These are phyloP conservation scores for Ophiostoma fasciatum DNA, from an alignment of 2,329 filamentous ascomycete genomes.

Conservation along the genomic window DNA sequence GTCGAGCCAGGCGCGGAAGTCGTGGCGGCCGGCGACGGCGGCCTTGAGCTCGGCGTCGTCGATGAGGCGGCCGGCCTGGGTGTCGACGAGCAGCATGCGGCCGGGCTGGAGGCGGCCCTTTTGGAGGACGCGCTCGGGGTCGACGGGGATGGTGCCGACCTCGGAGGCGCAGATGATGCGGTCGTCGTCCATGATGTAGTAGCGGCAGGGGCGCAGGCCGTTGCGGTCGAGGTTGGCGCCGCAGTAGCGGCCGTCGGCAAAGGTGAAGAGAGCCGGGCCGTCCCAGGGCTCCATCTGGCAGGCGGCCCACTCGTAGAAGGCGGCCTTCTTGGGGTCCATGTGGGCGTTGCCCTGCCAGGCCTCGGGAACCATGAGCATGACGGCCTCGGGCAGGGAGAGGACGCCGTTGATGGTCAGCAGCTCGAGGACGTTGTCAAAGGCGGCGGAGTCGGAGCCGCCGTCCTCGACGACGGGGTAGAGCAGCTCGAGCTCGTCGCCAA, in stretches of 20 bases:
- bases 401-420: slow-evolving; percentile 91
- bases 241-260: slow-evolving; percentile 91
- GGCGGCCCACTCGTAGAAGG: slow-evolving; percentile 97
- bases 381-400: slow-evolving; percentile 82
- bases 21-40: slow-evolving; percentile 69
- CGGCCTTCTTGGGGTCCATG: slow-evolving; percentile 90
- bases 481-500: slow-evolving; percentile 78
- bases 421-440: slow-evolving; percentile 94
- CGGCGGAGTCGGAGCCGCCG: slow-evolving; percentile 89
- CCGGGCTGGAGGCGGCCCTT: slow-evolving; percentile 90
- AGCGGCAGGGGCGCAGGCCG: slow-evolving; percentile 86
- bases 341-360: slow-evolving; percentile 88
- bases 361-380: slow-evolving; percentile 98
- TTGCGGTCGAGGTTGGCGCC: slow-evolving; percentile 95
- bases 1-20: slow-evolving; percentile 82
- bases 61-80: slow-evolving; percentile 75
- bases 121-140: slow-evolving; percentile 78
- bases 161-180: slow-evolving; percentile 95
- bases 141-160: slow-evolving; percentile 83
- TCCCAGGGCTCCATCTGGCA: slow-evolving; percentile 99
- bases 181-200: slow-evolving; percentile 93
- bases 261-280: slow-evolving; percentile 90
- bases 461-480: slow-evolving; percentile 94
- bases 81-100: slow-evolving; percentile 93
- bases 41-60: slow-evolving; percentile 86